These are phyloP conservation scores for Candida vartiovaarae DNA, from an alignment of 805 yeast species.

Conservation along the genomic window DNA sequence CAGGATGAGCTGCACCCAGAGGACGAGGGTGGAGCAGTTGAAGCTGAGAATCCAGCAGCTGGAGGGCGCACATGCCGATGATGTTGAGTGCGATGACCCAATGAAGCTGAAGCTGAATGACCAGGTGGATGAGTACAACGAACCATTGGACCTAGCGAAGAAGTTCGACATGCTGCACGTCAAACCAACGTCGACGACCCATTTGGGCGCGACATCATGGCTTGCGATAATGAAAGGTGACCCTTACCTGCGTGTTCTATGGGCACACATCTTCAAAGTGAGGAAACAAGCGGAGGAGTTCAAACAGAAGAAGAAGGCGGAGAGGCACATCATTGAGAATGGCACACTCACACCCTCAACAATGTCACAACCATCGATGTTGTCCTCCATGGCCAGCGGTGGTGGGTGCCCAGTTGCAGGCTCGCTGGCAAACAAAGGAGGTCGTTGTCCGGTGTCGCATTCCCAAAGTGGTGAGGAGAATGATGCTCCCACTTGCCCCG, in stretches of 20 bases:
- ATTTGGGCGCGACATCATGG: conserved; percentile 51
- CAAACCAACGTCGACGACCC: conserved; percentile 35
- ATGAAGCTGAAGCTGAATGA: neutral
- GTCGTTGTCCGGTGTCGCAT: neutral
- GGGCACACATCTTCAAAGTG: conserved; percentile 42
- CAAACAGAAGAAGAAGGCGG: conserved; percentile 9
- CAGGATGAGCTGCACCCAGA: conserved; percentile 42
- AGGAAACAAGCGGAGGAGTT: conserved; percentile 29
- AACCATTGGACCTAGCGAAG: conserved; percentile 30
- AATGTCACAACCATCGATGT: neutral
- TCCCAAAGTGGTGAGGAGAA: neutral
- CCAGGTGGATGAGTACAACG: conserved; percentile 5
- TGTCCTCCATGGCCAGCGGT: neutral
- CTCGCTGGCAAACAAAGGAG: neutral
- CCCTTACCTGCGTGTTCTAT: conserved; percentile 45
- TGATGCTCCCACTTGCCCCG: conserved; percentile 10
- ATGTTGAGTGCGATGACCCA: conserved; percentile 1
- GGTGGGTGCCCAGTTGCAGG: conserved; percentile 24
- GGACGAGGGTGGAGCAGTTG: conserved; percentile 44
- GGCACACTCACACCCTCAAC: neutral
- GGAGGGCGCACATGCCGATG: conserved; percentile 20
- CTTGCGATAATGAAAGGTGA: conserved; percentile 53
- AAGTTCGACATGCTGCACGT: conserved; percentile 39
- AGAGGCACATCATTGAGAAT: neutral
- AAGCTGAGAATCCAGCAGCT: conserved; percentile 46